Base-by-base conservation (phyloP, 176 grass and related monocot genomes). In the Canna indica region DNA sequence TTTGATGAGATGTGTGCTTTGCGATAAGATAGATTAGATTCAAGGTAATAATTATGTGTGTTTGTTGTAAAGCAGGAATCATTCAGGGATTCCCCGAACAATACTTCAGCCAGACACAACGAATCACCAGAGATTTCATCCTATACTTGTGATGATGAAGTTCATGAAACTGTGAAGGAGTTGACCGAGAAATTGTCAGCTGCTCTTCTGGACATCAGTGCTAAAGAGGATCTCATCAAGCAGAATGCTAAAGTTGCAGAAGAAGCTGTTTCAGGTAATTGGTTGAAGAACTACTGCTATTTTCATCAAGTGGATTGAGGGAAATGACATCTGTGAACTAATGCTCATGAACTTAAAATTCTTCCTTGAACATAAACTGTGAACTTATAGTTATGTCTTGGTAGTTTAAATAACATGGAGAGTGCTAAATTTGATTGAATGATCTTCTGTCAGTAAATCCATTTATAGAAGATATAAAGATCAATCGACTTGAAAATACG, bases 201-300 rank as follows among this genome's bases (percentile, higher is more conserved):
- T 71, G 95, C 95, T 64, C 78, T 99, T 81, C 73, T 83, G 69
- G 88, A 78, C 69, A 84, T 88, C 41, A 80, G 22, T 80, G 82
- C 82, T 72, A 99, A 94, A 82, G 95, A 99, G 24, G 90, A 94
- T 33, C 78, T 94, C 78, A 90, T 94, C 41, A 99, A 94, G 70
- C 95, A 99, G 59, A 90, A 99, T 59, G 79, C 82, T 64, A 94
- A 93, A 87, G 90, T 99, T 73, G 95, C 95, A 64, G 95, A 99
- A 89, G 95, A 99, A 79, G 95, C 95, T 73, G 84, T 99, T 76
- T 87, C 78, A 75, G 95, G 95, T 99, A 76, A 67, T 67, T 32
- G 2, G 26, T 15, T 48, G 16, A 22, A 3, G 11, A 60, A 14
- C 12, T 30, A 16, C 26, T 32, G 26, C 10, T 29, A 13, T 13